Conservation (phyloP, 2,329 filamentous ascomycete genomes). For the Falciphora oryzae region DNA sequence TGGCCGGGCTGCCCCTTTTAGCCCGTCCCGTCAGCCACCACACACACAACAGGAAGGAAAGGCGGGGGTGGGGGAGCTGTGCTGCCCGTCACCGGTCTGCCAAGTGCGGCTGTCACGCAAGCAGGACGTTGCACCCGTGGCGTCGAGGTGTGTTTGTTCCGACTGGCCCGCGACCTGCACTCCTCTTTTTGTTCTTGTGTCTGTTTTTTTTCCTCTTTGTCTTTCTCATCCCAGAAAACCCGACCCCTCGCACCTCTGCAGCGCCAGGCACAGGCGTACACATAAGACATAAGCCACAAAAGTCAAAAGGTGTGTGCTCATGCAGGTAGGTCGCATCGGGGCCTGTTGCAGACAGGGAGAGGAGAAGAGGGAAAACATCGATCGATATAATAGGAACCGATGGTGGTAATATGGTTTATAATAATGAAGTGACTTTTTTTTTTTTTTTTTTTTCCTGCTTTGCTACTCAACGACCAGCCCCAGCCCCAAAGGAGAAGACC, state of each 20-base stretch:
- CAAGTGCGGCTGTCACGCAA: not conserved
- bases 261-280: too few relatives aligned
- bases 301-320: too few relatives aligned
- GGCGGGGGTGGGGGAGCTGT: too few relatives aligned
- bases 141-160: not conserved
- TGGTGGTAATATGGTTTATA: not conserved
- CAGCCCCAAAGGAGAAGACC: not conserved
- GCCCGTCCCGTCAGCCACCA: too few relatives aligned
- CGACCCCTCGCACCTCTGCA: too few relatives aligned
- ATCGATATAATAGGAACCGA: too few relatives aligned
- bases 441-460: not conserved
- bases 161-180: not conserved
- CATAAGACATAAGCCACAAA: too few relatives aligned
- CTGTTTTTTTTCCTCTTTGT: slow-evolving; percentile 25
- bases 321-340: too few relatives aligned
- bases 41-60: too few relatives aligned
- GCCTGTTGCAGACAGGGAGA: not conserved
- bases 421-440: not conserved
- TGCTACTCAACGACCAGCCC: not conserved
- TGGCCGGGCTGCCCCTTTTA: not conserved
- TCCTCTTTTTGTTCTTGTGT: not conserved
- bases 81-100: not conserved
- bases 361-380: too few relatives aligned
- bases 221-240: slow-evolving; percentile 9
- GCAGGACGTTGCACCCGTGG: not conserved